Percentiles rank a stretch among this genome's conserved stretches.
Conservation (phyloP, 768 basidiomycete genomes). For the Tulasnella sp. region DNA sequence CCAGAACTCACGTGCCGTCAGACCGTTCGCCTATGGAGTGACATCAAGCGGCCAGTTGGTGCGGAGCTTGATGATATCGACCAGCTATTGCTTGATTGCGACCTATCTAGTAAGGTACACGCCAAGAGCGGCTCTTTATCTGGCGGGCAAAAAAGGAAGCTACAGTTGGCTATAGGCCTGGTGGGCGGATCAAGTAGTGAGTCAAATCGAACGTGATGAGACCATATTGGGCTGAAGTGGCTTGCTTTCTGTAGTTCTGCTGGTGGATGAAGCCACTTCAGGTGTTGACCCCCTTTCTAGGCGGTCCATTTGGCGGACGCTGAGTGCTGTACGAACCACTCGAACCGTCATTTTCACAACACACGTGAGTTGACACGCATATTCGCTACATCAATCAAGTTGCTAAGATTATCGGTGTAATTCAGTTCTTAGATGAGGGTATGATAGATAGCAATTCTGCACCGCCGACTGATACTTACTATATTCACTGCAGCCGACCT, state of each 20-base stretch:
- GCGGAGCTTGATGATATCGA: slow-evolving; percentile 39
- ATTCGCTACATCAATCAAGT: too few relatives aligned
- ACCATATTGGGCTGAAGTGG: not conserved
- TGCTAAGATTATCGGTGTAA: slow-evolving; percentile 9
- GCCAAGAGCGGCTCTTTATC: slow-evolving; percentile 52
- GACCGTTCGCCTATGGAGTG: slow-evolving; percentile 57
- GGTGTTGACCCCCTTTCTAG: slow-evolving; percentile 73
- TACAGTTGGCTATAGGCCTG: slow-evolving; percentile 71
- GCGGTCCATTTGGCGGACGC: slow-evolving; percentile 60
- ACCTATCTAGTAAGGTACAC: slow-evolving; percentile 54
- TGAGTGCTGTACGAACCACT: slow-evolving; percentile 52
- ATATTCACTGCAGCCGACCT: too few relatives aligned
- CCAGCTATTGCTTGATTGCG: slow-evolving; percentile 57
- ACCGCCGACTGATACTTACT: too few relatives aligned
- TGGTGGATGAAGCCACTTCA: slow-evolving; percentile 39
- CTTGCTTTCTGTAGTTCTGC: slow-evolving; percentile 19
- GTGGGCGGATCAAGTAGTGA: slow-evolving; percentile 60
- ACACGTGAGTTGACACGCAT: slow-evolving; percentile 48
- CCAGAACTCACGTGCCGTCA: slow-evolving; percentile 62
- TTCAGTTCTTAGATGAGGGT: slow-evolving; percentile 63
- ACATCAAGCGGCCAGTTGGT: slow-evolving; percentile 48
- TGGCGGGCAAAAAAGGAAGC: slow-evolving; percentile 72
- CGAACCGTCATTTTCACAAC: slow-evolving; percentile 66
- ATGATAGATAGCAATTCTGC: too few relatives aligned
- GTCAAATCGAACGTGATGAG: slow-evolving; percentile 18